Evolutionary conservation across 352 stramenopile species (phyloP), one percentile per base, ranked within the genome.

Genomic region (Phytophthora megakarya): DNA sequence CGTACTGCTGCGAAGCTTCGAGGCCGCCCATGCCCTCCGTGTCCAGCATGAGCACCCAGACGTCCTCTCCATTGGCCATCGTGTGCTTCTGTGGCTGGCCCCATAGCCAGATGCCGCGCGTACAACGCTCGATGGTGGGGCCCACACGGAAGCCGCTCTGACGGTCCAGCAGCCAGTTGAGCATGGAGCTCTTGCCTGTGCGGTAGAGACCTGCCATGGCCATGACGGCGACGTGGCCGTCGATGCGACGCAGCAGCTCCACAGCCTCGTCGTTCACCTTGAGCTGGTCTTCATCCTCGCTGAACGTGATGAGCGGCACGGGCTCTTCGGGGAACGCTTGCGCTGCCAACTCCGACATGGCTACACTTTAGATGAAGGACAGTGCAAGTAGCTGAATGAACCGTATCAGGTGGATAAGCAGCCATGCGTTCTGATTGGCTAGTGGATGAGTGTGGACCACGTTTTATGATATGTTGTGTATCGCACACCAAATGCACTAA

Each of bases 101-200:
- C 83, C 86, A 96, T 46, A 96, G 75, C 88, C 88, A 96, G 42
- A 96, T 95, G 60, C 88, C 88, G 26, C 83, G 81, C 45, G 88
- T 96, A 59, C 88, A 96, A 47, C 83, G 81, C 67, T 93, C 79
- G 40, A 96, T 86, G 1, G 82, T 93, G 33, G 82, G 84, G 13
- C 86, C 88, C 44, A 95, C 85, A 60, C 77, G 79, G 69, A 96
- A 96, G 57, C 81, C 85, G 64, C 72, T 81, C 26, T 73, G 69
- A 26, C 83, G 77, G 42, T 75, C 84, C 26, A 94, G 72, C 53
- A 96, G 75, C 83, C 84, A 95, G 67, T 96, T 96, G 52, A 96
- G 78, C 79, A 96, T 89, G 25, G 77, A 93, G 48, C 81, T 93
- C 67, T 96, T 96, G 57, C 88, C 88, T 21, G 86, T 96, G 57